Evolutionary conservation across 176 grass and related monocot species (phyloP).

Genomic region (Paspalum vaginatum): DNA sequence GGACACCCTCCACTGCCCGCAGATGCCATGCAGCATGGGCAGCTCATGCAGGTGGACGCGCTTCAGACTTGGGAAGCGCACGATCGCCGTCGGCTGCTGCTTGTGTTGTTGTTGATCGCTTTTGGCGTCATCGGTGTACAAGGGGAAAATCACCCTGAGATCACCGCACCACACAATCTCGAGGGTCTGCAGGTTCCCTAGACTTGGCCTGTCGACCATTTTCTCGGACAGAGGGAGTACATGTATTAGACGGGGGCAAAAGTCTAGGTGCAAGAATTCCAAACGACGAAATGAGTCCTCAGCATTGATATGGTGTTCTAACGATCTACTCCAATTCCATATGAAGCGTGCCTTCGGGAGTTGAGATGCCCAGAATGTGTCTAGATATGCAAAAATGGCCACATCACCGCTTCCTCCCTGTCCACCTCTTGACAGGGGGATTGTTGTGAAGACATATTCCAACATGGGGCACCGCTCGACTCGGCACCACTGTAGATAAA

Average conservation of each 20-base stretch:
- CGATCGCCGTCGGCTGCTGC: too few species aligned
- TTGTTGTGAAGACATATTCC: background rate
- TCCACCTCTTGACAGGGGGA: too few species aligned
- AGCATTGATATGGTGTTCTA: too few species aligned
- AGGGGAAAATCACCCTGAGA: background rate
- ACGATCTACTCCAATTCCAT: too few species aligned
- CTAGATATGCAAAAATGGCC: too few species aligned
- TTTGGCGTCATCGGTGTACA: too few species aligned
- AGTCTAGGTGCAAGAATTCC: background rate
- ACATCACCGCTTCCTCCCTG: too few species aligned
- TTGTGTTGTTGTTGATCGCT: too few species aligned
- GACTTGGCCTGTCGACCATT: background rate
- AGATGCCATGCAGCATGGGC: conserved; percentile 29
- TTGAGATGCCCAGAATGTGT: too few species aligned
- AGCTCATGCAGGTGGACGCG: conserved; percentile 1
- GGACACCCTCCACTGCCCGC: background rate
- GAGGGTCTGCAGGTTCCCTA: rapidly evolving
- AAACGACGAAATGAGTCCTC: too few species aligned
- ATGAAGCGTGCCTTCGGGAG: too few species aligned
- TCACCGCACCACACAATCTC: conserved; percentile 16
- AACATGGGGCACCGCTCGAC: background rate
- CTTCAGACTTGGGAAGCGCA: rapidly evolving
- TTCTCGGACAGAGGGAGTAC: background rate
- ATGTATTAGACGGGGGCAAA: conserved; percentile 7
- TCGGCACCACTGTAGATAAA: background rate